Conservation (phyloP, 192 early-diverging fungal genomes). For the Backusella mclennaniae region DNA sequence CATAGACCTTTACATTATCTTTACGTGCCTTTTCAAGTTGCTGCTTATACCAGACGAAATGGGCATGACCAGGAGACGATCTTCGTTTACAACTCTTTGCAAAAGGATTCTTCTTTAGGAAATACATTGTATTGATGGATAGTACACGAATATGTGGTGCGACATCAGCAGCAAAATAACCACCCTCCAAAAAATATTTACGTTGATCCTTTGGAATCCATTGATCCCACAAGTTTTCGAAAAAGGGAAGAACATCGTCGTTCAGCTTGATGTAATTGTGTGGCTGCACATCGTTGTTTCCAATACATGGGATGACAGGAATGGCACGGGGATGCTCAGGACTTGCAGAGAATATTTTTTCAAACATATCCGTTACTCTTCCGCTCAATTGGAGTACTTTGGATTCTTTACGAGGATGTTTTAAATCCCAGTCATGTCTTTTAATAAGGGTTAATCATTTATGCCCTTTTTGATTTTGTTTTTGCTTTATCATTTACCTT, state of each 20-base stretch:
- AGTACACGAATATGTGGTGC: slow-evolving; percentile 51
- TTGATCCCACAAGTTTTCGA: slow-evolving; percentile 43
- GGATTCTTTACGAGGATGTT: slow-evolving; percentile 46
- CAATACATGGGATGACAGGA: slow-evolving; percentile 45
- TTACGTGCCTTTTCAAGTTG: slow-evolving; percentile 49
- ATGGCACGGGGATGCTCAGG: slow-evolving; percentile 19
- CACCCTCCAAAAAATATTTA: slow-evolving; percentile 60
- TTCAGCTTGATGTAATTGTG: slow-evolving; percentile 51
- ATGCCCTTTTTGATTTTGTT: not conserved
- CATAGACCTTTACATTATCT: slow-evolving; percentile 46
- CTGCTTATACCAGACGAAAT: slow-evolving; percentile 69
- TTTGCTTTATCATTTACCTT: slow-evolving; percentile 29
- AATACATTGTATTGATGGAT: slow-evolving; percentile 72
- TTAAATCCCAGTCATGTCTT: slow-evolving; percentile 57
- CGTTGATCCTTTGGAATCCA: slow-evolving; percentile 63
- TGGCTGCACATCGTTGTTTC: slow-evolving; percentile 72
- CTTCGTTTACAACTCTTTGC: slow-evolving; percentile 57
- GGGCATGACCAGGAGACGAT: slow-evolving; percentile 28
- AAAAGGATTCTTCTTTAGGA: slow-evolving; percentile 62
- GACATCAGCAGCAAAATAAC: slow-evolving; percentile 62
- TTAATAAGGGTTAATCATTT: not conserved
- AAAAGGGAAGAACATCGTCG: slow-evolving; percentile 8
- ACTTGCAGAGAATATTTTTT: slow-evolving; percentile 41
- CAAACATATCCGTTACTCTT: slow-evolving; percentile 37
- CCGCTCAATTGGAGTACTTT: slow-evolving; percentile 50